Evolutionary conservation across 2,329 filamentous ascomycete species (phyloP).

Genomic region (Apiospora koreana): DNA sequence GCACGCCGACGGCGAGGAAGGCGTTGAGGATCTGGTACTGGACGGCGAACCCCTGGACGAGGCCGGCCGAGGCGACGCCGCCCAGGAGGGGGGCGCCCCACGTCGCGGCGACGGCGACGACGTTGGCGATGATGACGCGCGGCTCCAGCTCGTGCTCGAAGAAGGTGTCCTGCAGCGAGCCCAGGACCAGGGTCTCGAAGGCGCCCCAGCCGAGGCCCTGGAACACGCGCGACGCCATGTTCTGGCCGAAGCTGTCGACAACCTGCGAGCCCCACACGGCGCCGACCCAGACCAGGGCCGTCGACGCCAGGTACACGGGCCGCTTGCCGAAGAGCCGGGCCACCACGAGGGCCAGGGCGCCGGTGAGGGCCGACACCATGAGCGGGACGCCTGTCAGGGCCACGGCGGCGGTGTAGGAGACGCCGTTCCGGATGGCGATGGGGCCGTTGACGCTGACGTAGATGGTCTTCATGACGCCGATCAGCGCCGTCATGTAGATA

Average conservation of each 20-base stretch:
- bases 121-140: slow-evolving; percentile 46
- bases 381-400: slow-evolving; percentile 55
- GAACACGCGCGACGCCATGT: slow-evolving; percentile 53
- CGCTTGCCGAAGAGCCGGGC: slow-evolving; percentile 54
- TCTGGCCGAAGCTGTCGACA: slow-evolving; percentile 41
- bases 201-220: slow-evolving; percentile 61
- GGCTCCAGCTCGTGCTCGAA: slow-evolving; percentile 56
- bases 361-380: slow-evolving; percentile 49
- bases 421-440: slow-evolving; percentile 43
- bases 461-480: slow-evolving; percentile 55
- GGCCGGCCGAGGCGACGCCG: slow-evolving; percentile 47
- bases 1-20: slow-evolving; percentile 48
- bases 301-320: slow-evolving; percentile 51
- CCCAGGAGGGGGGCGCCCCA: slow-evolving; percentile 58
- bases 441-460: slow-evolving; percentile 49
- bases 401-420: slow-evolving; percentile 49
- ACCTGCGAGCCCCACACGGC: slow-evolving; percentile 52
- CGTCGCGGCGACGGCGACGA: slow-evolving; percentile 46
- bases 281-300: slow-evolving; percentile 48
- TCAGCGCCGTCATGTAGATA: slow-evolving; percentile 46
- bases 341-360: slow-evolving; percentile 42
- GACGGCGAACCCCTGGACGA: slow-evolving; percentile 41
- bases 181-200: slow-evolving; percentile 55
- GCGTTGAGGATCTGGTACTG: slow-evolving; percentile 54
- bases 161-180: slow-evolving; percentile 57